Evolutionary conservation across 116 monocot genomes (phyloP), one percentile per base, ranked within the genome.

Genomic region (Dioscorea cayenensis): DNA sequence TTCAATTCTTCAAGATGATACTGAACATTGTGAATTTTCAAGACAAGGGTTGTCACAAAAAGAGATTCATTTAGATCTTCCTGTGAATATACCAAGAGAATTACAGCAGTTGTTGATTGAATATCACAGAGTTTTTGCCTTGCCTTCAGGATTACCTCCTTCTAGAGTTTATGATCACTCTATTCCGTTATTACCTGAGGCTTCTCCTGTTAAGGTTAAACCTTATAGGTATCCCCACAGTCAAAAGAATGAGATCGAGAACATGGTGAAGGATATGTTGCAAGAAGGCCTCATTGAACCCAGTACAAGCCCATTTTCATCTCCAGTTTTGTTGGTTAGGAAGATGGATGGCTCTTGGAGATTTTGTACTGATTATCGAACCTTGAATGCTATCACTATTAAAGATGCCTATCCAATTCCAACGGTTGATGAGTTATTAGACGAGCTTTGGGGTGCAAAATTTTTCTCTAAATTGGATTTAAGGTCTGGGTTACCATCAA

Each of bases 381-480:
- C 11, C 66, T 51, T 65, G 5, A 74, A 66, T 29, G 49, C 51
- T 2, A 64, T 66, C 43, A 74, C 65, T 13, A 29, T 74, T 20
- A 65, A 74, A 35, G 65, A 74, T 65, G 28, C 22, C 10, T 74
- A 66, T 52, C 65, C 65, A 2, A 74, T 74, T 65, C 62, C 73
- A 19, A 28, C 28, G 1, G 51, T 65, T 3, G 32, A 71, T 35
- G 71, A 60, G 18, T 14, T 71, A 18, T 20, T 71, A 9, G 71
- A 71, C 60, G 71, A 71, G 21, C 36, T 67, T 18, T 18, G 48
- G 18, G 37, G 37, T 9, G 67, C 67, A 36, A 43, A 3, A 19
- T 37, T 67, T 43, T 43, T 67, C 35, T 21, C n/a, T n/a, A n/a
- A n/a, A n/a, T n/a, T n/a, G n/a, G n/a, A n/a, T n/a, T n/a, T n/a